A percentile compares a stretch with the other conserved stretches of the same genome.
Evolutionary conservation across 768 basidiomycete genomes (phyloP).

Genomic region (Agaricus subrufescens): DNA sequence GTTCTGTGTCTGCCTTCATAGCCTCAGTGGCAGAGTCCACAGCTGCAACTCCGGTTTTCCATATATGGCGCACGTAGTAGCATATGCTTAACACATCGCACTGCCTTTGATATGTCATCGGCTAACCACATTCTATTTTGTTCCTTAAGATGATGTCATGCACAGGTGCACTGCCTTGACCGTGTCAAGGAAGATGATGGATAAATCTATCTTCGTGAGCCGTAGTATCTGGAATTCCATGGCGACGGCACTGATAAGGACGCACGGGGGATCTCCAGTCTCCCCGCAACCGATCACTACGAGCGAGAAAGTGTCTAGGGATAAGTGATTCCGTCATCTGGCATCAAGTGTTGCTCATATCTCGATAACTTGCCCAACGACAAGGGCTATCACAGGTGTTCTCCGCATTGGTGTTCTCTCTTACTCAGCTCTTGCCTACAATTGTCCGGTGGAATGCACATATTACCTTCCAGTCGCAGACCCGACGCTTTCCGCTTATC

Average conservation of each 20-base stretch:
- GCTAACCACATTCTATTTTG: not conserved
- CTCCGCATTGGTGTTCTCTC: constrained; percentile 33
- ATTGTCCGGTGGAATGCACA: constrained; percentile 31
- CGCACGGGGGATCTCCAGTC: constrained; percentile 30
- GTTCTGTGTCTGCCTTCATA: constrained; percentile 30
- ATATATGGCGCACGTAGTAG: constrained; percentile 27
- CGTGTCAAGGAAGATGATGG: constrained; percentile 24
- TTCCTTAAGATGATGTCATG: constrained; percentile 31
- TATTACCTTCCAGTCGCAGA: constrained; percentile 37
- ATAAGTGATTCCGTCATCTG: not conserved
- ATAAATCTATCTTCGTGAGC: constrained; percentile 35
- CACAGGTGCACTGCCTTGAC: constrained; percentile 31
- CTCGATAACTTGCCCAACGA: constrained; percentile 30
- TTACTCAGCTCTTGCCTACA: constrained; percentile 29
- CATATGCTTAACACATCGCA: not conserved
- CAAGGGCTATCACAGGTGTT: constrained; percentile 31
- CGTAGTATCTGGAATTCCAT: not conserved
- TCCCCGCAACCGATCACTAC: constrained; percentile 6
- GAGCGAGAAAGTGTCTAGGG: not conserved
- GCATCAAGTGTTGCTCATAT: not conserved
- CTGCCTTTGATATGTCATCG: not conserved
- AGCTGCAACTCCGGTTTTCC: constrained; percentile 31
- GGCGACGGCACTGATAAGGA: not conserved
- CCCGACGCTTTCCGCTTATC: constrained; percentile 30
- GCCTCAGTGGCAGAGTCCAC: constrained; percentile 31